A percentile compares a stretch with the other conserved stretches of the same genome.
phyloP scores from a whole-genome alignment of 1,139 yeast genomes.

The Candida labiduridarum region DNA sequence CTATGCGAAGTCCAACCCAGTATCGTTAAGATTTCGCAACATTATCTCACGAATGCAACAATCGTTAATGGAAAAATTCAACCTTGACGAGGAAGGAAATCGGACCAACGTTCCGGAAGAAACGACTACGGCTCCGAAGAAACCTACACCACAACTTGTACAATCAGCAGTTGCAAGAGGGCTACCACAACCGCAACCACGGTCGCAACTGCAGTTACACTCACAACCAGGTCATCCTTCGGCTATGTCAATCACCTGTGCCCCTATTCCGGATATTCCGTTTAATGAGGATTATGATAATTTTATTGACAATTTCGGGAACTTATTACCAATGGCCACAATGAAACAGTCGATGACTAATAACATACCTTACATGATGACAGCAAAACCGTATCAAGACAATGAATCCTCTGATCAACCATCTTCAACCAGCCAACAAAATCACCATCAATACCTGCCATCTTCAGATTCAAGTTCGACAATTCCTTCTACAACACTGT shows the following conservation, averaged over 20 bases:
- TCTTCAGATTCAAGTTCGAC: constrained; percentile 4
- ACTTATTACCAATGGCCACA: constrained; percentile 14
- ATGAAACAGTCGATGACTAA: constrained; percentile 10
- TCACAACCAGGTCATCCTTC: neutral
- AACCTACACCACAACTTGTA: neutral
- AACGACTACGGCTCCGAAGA: neutral
- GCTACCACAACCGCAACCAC: constrained; percentile 2
- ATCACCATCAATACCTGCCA: constrained; percentile 4
- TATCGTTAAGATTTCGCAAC: constrained; percentile 14
- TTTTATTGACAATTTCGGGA: constrained; percentile 16
- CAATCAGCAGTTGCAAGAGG: neutral
- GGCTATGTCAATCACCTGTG: neutral
- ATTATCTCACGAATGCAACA: constrained; percentile 16
- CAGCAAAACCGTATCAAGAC: constrained; percentile 7
- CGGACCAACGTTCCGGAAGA: neutral
- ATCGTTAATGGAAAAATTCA: constrained; percentile 14
- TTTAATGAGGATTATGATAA: constrained; percentile 17
- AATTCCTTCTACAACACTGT: constrained; percentile 1
- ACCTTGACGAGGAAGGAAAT: constrained; percentile 14
- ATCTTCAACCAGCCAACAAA: neutral
- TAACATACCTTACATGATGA: constrained; percentile 10
- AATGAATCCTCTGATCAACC: neutral
- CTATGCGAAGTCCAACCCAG: constrained; percentile 14
- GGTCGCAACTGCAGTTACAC: neutral
- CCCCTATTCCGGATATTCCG: neutral